A percentile compares a stretch with the other conserved stretches of the same genome.
Evolutionary conservation across 192 early-diverging fungal genomes (phyloP).

Genomic region (Phycomyces blakesleeanus): DNA sequence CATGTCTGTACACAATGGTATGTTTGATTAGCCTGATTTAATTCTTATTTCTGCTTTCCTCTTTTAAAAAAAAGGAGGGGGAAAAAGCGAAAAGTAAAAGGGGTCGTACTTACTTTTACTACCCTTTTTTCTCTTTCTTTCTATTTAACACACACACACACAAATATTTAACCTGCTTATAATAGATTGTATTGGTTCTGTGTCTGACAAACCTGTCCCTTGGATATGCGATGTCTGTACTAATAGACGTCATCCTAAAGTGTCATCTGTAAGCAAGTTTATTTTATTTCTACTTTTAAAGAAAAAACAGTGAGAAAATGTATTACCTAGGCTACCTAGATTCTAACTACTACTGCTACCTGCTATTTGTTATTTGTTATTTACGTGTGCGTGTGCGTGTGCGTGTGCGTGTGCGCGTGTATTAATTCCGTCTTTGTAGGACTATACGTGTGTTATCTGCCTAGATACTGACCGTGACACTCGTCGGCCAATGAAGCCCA

Average conservation of each 20-base stretch:
- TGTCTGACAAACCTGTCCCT: neutral
- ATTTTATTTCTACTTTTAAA: neutral
- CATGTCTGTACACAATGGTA: conserved; percentile 50
- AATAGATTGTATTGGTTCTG: neutral
- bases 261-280: conserved; percentile 47
- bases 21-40: neutral
- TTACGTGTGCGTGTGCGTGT: too few species aligned
- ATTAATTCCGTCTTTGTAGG: too few species aligned
- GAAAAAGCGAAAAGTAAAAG: too few species aligned
- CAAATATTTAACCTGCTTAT: conserved; percentile 43
- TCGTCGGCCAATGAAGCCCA: conserved; percentile 58
- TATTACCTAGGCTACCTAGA: too few species aligned
- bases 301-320: too few species aligned
- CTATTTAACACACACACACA: too few species aligned
- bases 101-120: too few species aligned
- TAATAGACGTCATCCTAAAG: conserved; percentile 55
- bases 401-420: too few species aligned
- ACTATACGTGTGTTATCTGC: conserved; percentile 65
- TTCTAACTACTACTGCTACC: too few species aligned
- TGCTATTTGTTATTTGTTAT: too few species aligned
- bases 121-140: neutral
- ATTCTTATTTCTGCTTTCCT: neutral
- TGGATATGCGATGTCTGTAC: conserved; percentile 60
- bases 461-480: conserved; percentile 27
- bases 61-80: too few species aligned